Conservation (phyloP, 148 eudicot genomes). For the Simmondsia chinensis region DNA sequence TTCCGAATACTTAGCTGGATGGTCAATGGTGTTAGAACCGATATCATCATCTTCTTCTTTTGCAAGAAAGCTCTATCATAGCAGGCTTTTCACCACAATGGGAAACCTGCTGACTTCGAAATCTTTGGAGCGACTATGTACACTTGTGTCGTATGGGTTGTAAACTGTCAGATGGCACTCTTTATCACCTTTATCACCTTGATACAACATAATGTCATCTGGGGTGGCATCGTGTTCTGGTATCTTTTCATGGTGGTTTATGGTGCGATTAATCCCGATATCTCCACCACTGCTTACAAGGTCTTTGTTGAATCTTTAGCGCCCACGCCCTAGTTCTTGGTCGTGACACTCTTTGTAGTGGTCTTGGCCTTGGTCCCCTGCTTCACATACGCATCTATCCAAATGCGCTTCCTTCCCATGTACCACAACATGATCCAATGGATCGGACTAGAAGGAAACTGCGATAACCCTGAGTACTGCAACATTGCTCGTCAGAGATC, state of each 20-base stretch:
- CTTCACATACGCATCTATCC: slow-evolving; percentile 43
- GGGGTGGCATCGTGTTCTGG: slow-evolving; percentile 82
- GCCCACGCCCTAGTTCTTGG: slow-evolving; percentile 51
- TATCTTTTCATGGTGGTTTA: slow-evolving; percentile 57
- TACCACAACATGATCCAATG: slow-evolving; percentile 84
- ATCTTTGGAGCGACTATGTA: slow-evolving; percentile 79
- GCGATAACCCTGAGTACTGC: slow-evolving; percentile 62
- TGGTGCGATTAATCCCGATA: slow-evolving; percentile 38
- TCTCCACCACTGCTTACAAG: slow-evolving; percentile 63
- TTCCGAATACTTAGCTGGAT: slow-evolving; percentile 84
- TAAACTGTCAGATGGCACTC: slow-evolving; percentile 84
- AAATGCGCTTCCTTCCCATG: slow-evolving; percentile 76
- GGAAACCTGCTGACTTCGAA: slow-evolving; percentile 46
- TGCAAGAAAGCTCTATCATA: slow-evolving; percentile 44
- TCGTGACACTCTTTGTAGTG: slow-evolving; percentile 46
- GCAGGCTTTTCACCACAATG: slow-evolving; percentile 43
- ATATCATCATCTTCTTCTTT: slow-evolving; percentile 65
- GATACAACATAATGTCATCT: slow-evolving; percentile 71
- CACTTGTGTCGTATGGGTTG: slow-evolving; percentile 83
- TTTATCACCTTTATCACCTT: slow-evolving; percentile 76
- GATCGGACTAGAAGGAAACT: slow-evolving; percentile 59
- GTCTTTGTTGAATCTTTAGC: slow-evolving; percentile 65
- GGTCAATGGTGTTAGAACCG: slow-evolving; percentile 70
- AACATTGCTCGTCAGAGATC: slow-evolving; percentile 56
- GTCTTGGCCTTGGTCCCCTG: slow-evolving; percentile 60